Evolutionary conservation across 1,284 basidiomycete species (phyloP).

Genomic region (Salmacisia buchloeana): DNA sequence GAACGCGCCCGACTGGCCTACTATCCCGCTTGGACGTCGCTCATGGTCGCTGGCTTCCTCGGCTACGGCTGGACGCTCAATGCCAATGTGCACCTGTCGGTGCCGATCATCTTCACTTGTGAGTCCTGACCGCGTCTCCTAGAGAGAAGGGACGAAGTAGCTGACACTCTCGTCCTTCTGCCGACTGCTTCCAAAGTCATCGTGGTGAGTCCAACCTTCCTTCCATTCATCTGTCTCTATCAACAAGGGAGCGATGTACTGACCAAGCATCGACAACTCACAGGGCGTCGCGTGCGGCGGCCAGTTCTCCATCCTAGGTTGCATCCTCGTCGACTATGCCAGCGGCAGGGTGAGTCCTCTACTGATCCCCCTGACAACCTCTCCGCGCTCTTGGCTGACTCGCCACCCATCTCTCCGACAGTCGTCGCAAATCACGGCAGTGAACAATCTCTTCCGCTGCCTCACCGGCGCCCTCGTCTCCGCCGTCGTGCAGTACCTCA

Average conservation of each 20-base stretch:
- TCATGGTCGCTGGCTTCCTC: neutral
- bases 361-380: neutral
- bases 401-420: neutral
- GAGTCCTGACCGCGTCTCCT: neutral
- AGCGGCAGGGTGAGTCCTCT: slow-evolving; percentile 4
- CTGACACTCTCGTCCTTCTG: neutral
- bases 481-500: neutral
- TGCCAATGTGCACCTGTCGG: neutral
- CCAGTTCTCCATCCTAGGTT: neutral
- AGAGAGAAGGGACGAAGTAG: neutral
- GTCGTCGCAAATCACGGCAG: neutral
- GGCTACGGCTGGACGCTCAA: slow-evolving; percentile 2
- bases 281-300: slow-evolving; percentile 1
- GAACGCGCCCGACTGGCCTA: neutral
- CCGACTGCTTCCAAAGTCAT: neutral
- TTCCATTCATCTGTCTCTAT: neutral
- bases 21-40: neutral
- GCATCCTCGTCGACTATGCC: neutral
- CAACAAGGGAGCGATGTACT: neutral
- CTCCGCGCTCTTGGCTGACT: neutral
- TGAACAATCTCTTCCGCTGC: neutral
- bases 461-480: neutral
- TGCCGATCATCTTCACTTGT: neutral
- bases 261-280: neutral
- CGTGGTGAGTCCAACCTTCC: neutral